Evolutionary conservation across 2,329 filamentous ascomycete genomes (phyloP).

Genomic region (Ascochyta viciae-villosae): DNA sequence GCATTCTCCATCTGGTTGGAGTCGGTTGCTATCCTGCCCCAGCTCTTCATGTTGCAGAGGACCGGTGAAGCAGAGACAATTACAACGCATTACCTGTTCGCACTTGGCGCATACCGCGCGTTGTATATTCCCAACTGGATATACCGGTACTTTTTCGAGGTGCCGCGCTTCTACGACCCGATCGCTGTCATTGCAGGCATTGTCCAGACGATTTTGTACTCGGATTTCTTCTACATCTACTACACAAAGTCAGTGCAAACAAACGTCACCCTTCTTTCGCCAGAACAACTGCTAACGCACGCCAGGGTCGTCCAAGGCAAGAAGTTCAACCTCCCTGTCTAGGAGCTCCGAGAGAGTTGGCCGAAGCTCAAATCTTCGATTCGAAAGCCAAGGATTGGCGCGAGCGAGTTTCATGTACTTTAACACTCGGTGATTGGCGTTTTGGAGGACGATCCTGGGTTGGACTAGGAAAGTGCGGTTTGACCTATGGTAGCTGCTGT

Average conservation of each 20-base stretch:
- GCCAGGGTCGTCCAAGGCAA: conserved; percentile 60
- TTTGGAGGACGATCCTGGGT: conserved; percentile 5
- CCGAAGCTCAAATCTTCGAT: not conserved
- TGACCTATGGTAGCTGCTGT: conserved; percentile 4
- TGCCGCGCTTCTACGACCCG: conserved; percentile 73
- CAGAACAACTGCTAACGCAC: conserved; percentile 18
- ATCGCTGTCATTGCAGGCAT: conserved; percentile 90
- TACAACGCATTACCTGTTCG: conserved; percentile 96
- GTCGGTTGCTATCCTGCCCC: conserved; percentile 92
- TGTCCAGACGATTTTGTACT: conserved; percentile 93
- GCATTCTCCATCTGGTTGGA: conserved; percentile 99
- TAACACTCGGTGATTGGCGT: conserved; percentile 14
- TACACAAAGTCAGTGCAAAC: conserved; percentile 78
- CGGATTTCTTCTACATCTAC: conserved; percentile 99
- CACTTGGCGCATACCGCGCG: conserved; percentile 87
- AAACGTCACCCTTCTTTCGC: not conserved
- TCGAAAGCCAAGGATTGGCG: conserved; percentile 7
- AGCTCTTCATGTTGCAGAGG: conserved; percentile 97
- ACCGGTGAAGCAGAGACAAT: conserved; percentile 99
- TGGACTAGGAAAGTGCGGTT: not conserved
- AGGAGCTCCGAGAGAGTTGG: conserved; percentile 22
- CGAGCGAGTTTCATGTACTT: conserved; percentile 20
- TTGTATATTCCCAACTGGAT: conserved; percentile 99
- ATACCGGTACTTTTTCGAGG: conserved; percentile 83
- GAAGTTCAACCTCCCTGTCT: conserved; percentile 62